Base-by-base conservation (phyloP, 169 alveolate species). In the Plasmodium inui region DNA sequence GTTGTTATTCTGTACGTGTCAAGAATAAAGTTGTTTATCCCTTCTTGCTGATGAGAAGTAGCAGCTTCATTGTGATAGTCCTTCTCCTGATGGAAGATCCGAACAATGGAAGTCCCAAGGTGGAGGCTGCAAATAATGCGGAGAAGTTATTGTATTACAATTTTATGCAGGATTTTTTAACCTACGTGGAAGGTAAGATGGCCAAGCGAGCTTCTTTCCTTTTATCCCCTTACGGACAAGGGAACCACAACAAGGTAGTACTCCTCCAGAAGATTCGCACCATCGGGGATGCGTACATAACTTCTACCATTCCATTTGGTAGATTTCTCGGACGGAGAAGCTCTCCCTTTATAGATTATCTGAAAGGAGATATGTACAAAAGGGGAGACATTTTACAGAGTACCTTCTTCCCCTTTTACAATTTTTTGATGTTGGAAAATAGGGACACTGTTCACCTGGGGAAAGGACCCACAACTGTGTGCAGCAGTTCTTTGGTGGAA, bases 101-200 rank as follows among this genome's bases (percentile, higher is more conserved):
- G 12, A 32, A 34, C 39, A 50, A 14, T 57, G 67, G 17, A 14
- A 26, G 19, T 12, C 28, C 78, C 79, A 19, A 50, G 26, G 41
- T 17, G 46, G 44, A 53, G n/a, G 79, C 39, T 28, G 61, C 30
- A 34, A 53, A 74, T 41, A 53, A 37, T 74, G 44, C 79, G 34
- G 46, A 44, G 7, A 85, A 85, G 80, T 74, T 85, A 73, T 46
- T 85, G 39, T 85, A 85, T 39, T 85, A 85, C 70, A 85, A 85
- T 67, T 74, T 85, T 7, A 74, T 85, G 84, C 14, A 50, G 5
- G 79, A 85, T 19, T 50, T 85, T 8, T 85, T 74, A 74, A 85
- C 55, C 61, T 85, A 46, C 80, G 7, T 85, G 50, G 61, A 83
- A 71, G 46, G 41, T 14, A 71, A 72, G 41, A 28, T 22, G 73